Base-by-base conservation (phyloP, 192 early-diverging fungal species). In the Podila horticola region DNA sequence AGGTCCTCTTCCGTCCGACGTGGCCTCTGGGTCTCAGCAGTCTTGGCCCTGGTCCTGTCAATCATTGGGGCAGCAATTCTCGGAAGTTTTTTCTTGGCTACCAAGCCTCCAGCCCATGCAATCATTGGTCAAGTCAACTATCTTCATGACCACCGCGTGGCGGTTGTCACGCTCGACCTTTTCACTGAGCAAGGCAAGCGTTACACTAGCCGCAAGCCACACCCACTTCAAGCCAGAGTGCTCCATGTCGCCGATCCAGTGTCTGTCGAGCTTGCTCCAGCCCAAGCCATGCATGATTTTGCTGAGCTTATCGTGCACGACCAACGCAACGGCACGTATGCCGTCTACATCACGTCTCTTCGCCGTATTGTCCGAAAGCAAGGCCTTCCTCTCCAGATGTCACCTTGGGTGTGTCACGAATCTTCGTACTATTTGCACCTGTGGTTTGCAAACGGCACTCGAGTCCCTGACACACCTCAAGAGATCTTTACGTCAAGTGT, bases 361-460 rank as follows among this genome's bases (percentile, higher is more conserved):
- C 66, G 58, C 28, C 31, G 33, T 22, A 50, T 49, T 9, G 0
- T 20, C 28, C 64, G 24, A 24, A 20, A 5, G 13, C 64, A 12
- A 5, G 22, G n/a, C 6, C 48, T 65, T 5, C 64, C 24, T 11
- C 36, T 30, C 9, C 28, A 20, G 15, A 11, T 11, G 6, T 69
- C 66, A 12, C 59, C 59, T 9, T 67, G 60, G 51, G 26, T 62
- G 17, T 72, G 66, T 31, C 41, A 51, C 20, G 52, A 69, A 48
- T 17, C 49, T n/a, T 28, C 66, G 1, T 69, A 73, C 26, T 81
- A 69, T 33, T 52, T 81, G 5, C 77, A 81, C n/a, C 13, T 81
- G 26, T 81, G 77, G 77, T 81, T 81, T 64, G 66, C 71, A 8
- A 81, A 81, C 36, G 77, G 77, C 3, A 81, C 77, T 22, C 59